Percentiles rank a stretch among this genome's conserved stretches.
These are phyloP conservation scores for Paraurostyla sp. DNA, from an alignment of 73 alveolate species.

Conservation along the genomic window DNA sequence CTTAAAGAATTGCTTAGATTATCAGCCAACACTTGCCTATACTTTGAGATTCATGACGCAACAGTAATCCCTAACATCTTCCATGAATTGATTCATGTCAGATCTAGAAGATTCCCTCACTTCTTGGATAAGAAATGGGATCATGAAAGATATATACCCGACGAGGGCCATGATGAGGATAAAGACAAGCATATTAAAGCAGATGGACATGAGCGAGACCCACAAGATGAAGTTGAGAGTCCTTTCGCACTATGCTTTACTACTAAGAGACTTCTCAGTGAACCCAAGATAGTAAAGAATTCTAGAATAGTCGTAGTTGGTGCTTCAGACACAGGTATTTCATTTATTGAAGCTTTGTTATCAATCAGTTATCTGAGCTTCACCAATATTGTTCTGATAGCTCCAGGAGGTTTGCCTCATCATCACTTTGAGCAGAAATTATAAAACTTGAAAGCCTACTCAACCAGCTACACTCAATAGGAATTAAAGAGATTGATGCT, in stretches of 20 bases:
- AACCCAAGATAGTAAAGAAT: constrained; percentile 95
- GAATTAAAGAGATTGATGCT: constrained; percentile 95
- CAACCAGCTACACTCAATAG: constrained; percentile 94
- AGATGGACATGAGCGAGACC: constrained; percentile 96
- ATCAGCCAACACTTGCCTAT: constrained; percentile 93
- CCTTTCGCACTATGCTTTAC: constrained; percentile 95
- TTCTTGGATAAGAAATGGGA: constrained; percentile 97
- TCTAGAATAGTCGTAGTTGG: constrained; percentile 98
- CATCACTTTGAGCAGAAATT: constrained; percentile 91
- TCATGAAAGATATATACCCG: constrained; percentile 86
- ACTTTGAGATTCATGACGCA: constrained; percentile 94
- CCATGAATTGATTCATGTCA: constrained; percentile 94
- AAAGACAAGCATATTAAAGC: constrained; percentile 81
- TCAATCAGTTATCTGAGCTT: constrained; percentile 94
- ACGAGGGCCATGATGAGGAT: constrained; percentile 82
- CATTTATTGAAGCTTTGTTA: constrained; percentile 96
- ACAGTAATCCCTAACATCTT: constrained; percentile 94
- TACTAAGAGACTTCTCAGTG: constrained; percentile 91
- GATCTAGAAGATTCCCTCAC: constrained; percentile 98
- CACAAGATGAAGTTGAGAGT: constrained; percentile 92
- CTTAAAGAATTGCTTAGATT: constrained; percentile 95
- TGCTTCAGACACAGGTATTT: constrained; percentile 98
- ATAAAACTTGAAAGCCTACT: constrained; percentile 90
- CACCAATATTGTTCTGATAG: constrained; percentile 94
- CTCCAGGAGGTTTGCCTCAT: constrained; percentile 99